phyloP scores from a whole-genome alignment of 306 rosid species.

The Prunus campanulata region DNA sequence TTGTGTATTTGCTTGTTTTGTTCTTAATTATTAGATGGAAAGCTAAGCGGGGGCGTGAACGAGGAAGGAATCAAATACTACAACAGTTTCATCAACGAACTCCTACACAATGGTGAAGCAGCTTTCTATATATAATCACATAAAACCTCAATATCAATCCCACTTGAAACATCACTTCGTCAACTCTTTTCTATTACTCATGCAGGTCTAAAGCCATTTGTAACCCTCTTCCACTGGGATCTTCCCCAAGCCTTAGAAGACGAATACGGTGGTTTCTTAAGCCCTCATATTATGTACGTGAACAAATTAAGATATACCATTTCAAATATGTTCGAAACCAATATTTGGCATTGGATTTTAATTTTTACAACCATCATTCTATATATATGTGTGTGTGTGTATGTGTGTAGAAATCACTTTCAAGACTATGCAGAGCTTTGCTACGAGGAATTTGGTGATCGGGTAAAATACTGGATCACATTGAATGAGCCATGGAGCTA shows the following conservation, averaged over 20 bases:
- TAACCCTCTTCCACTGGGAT: constrained; percentile 48
- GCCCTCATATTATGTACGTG: constrained; percentile 49
- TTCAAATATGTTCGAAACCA: not conserved
- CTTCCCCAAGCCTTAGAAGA: constrained; percentile 42
- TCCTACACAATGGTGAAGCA: constrained; percentile 15
- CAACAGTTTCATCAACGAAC: constrained; percentile 36
- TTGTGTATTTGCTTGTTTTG: not conserved
- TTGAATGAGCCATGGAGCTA: constrained; percentile 56
- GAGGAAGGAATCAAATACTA: constrained; percentile 37
- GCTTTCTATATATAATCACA: not conserved
- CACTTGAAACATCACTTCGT: too few species aligned
- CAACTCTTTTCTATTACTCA: not conserved
- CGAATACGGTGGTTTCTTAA: constrained; percentile 52
- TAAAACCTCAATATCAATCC: too few species aligned
- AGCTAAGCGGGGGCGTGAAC: constrained; percentile 34
- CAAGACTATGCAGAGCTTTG: constrained; percentile 59
- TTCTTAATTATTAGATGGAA: constrained; percentile 27
- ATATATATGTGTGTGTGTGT: not conserved
- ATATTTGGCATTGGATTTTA: not conserved
- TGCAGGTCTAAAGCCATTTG: constrained; percentile 36
- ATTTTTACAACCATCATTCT: not conserved
- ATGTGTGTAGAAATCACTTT: constrained; percentile 36
- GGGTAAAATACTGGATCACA: constrained; percentile 71
- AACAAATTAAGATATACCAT: not conserved
- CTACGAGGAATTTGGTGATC: constrained; percentile 60